A percentile compares a stretch with the other conserved stretches of the same genome.
Conservation (phyloP, 257 asterid species). For the Plantago major region DNA sequence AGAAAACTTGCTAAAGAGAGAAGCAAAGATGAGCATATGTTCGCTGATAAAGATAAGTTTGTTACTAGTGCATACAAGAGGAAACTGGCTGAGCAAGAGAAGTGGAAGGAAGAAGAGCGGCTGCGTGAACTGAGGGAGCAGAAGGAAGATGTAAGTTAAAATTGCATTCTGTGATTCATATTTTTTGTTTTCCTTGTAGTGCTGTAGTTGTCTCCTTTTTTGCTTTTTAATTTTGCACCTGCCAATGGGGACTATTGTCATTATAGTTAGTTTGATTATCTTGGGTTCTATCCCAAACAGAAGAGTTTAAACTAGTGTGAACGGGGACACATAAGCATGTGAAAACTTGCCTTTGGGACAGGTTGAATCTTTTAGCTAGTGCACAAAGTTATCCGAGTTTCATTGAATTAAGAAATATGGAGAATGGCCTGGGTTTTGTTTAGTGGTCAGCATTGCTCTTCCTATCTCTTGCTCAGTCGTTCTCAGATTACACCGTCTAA, state of each 20-base stretch:
- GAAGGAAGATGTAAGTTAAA: constrained; percentile 66
- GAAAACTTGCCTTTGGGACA: constrained; percentile 1
- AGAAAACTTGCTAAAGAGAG: constrained; percentile 94
- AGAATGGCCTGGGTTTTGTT: no score
- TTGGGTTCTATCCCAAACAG: not conserved
- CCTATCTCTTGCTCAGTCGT: no score
- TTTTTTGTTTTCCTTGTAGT: constrained; percentile 1
- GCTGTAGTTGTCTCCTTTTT: not conserved
- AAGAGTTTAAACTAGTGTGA: not conserved
- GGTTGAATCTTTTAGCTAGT: no score
- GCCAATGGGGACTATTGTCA: not conserved
- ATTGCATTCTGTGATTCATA: not conserved
- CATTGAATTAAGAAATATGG: no score
- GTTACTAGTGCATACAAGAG: constrained; percentile 84
- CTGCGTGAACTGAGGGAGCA: constrained; percentile 72
- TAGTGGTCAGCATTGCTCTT: no score
- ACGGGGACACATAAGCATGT: not conserved
- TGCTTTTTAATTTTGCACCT: not conserved
- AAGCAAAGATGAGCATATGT: constrained; percentile 72
- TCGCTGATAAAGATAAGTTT: constrained; percentile 74
- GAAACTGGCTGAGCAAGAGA: constrained; percentile 90
- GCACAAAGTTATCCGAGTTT: no score
- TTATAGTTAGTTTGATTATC: not conserved
- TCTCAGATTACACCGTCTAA: no score
- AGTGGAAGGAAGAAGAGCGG: constrained; percentile 89